A percentile compares a stretch with the other conserved stretches of the same genome.
Evolutionary conservation across 2,329 filamentous ascomycete species (phyloP).

Genomic region (Aspergillus jensenii): DNA sequence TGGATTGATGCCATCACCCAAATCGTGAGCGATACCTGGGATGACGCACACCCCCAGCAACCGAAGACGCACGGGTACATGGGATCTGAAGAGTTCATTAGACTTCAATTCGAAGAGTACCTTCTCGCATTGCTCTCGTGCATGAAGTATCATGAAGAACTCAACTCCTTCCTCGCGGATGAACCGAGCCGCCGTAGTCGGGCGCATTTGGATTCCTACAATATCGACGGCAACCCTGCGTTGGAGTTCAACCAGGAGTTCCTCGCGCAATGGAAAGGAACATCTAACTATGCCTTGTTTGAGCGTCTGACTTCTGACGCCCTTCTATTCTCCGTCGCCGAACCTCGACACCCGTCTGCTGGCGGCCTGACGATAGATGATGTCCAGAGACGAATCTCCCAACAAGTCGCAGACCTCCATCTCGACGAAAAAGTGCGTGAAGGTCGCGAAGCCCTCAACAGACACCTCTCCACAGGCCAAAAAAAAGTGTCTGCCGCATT

Average conservation of each 20-base stretch:
- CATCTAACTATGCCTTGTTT: constrained; percentile 91
- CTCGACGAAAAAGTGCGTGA: constrained; percentile 86
- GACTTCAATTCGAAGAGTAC: constrained; percentile 96
- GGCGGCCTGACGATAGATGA: constrained; percentile 93
- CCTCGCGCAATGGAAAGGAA: constrained; percentile 81
- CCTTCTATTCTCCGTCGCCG: constrained; percentile 90
- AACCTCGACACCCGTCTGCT: constrained; percentile 89
- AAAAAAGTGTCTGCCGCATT: constrained; percentile 86
- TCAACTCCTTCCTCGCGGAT: constrained; percentile 49
- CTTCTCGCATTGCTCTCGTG: constrained; percentile 83
- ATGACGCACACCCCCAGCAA: constrained; percentile 80
- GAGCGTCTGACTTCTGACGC: constrained; percentile 70
- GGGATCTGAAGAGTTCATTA: constrained; percentile 95
- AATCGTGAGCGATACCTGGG: constrained; percentile 94
- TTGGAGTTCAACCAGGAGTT: constrained; percentile 81
- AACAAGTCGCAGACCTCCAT: constrained; percentile 91
- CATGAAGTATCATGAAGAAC: constrained; percentile 82
- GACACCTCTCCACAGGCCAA: constrained; percentile 81
- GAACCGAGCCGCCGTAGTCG: constrained; percentile 42
- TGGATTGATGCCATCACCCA: constrained; percentile 98
- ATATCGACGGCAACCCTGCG: constrained; percentile 79
- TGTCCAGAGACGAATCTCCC: constrained; percentile 81
- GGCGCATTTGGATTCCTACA: constrained; percentile 54
- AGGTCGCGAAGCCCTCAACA: constrained; percentile 80
- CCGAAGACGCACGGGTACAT: constrained; percentile 95